These are phyloP conservation scores for Suhomyces atakaporum DNA, from an alignment of 1,139 yeast genomes.

Conservation along the genomic window DNA sequence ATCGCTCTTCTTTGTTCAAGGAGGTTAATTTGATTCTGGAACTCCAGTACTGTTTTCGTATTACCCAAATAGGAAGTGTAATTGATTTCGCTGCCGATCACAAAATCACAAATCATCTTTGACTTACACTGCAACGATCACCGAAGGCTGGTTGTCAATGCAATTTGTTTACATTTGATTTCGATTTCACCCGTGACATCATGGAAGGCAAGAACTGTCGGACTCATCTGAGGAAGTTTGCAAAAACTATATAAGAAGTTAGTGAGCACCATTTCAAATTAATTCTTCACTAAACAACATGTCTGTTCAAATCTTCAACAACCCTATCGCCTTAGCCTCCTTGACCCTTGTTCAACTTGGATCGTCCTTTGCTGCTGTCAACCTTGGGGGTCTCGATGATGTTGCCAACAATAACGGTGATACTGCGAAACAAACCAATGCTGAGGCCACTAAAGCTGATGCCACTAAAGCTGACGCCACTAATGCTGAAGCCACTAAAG, in stretches of 20 bases:
- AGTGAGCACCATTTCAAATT: not conserved
- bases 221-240: not conserved
- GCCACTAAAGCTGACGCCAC: slow-evolving; percentile 17
- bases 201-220: not conserved
- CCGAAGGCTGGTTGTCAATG: slow-evolving; percentile 11
- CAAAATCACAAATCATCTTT: slow-evolving; percentile 2
- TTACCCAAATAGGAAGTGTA: slow-evolving; percentile 18
- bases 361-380: slow-evolving; percentile 14
- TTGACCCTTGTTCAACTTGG: slow-evolving; percentile 16
- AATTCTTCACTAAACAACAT: slow-evolving; percentile 13
- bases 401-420: not conserved
- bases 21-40: not conserved
- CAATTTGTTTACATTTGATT: slow-evolving; percentile 7
- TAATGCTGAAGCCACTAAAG: slow-evolving; percentile 12
- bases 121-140: not conserved
- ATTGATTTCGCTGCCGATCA: slow-evolving; percentile 11
- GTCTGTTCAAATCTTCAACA: slow-evolving; percentile 21
- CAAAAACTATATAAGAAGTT: not conserved
- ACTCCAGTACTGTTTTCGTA: slow-evolving; percentile 2
- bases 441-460: slow-evolving; percentile 21
- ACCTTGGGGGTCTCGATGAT: slow-evolving; percentile 15
- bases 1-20: slow-evolving; percentile 3
- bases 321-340: slow-evolving; percentile 18
- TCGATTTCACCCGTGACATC: slow-evolving; percentile 4
- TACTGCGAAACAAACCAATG: slow-evolving; percentile 18